Evolutionary conservation across 2,329 filamentous ascomycete species (phyloP).

Genomic region (Lasiodiplodia sp.): DNA sequence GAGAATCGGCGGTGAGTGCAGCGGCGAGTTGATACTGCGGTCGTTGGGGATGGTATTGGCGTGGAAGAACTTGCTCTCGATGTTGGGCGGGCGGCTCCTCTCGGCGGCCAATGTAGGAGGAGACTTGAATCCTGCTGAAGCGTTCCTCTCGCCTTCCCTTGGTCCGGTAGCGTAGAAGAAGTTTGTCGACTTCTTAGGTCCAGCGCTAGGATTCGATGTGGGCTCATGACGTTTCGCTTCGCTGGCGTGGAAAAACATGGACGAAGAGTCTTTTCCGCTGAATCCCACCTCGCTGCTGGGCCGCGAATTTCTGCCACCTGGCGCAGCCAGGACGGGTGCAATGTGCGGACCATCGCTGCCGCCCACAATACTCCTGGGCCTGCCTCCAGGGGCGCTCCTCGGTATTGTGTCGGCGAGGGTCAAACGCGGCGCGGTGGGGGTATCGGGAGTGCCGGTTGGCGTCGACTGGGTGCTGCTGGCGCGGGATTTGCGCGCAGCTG

Average conservation of each 20-base stretch:
- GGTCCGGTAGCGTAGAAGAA: slow-evolving; percentile 63
- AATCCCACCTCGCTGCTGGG: slow-evolving; percentile 35
- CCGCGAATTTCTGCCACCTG: slow-evolving; percentile 18
- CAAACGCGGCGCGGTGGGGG: slow-evolving; percentile 33
- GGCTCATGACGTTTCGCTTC: slow-evolving; percentile 63
- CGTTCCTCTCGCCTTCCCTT: slow-evolving; percentile 43
- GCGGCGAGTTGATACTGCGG: slow-evolving; percentile 40
- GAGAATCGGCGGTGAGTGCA: slow-evolving; percentile 42
- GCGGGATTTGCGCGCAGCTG: slow-evolving; percentile 74
- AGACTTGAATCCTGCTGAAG: slow-evolving; percentile 39
- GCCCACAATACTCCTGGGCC: slow-evolving; percentile 48
- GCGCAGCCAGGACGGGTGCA: slow-evolving; percentile 7
- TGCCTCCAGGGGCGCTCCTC: slow-evolving; percentile 23
- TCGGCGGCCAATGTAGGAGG: slow-evolving; percentile 44
- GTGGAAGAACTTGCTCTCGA: slow-evolving; percentile 72
- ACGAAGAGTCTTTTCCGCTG: slow-evolving; percentile 42
- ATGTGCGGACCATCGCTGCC: slow-evolving; percentile 32
- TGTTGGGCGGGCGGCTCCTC: slow-evolving; percentile 33
- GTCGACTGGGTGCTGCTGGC: slow-evolving; percentile 73
- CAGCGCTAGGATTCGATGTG: slow-evolving; percentile 33
- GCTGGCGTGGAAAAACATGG: slow-evolving; percentile 93
- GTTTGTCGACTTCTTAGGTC: slow-evolving; percentile 52
- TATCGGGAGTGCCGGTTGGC: slow-evolving; percentile 66
- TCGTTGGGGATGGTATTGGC: slow-evolving; percentile 63
- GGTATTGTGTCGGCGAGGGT: slow-evolving; percentile 28